These are phyloP conservation scores for Candolleomyces eurysporus DNA, from an alignment of 768 basidiomycete genomes.

Conservation along the genomic window DNA sequence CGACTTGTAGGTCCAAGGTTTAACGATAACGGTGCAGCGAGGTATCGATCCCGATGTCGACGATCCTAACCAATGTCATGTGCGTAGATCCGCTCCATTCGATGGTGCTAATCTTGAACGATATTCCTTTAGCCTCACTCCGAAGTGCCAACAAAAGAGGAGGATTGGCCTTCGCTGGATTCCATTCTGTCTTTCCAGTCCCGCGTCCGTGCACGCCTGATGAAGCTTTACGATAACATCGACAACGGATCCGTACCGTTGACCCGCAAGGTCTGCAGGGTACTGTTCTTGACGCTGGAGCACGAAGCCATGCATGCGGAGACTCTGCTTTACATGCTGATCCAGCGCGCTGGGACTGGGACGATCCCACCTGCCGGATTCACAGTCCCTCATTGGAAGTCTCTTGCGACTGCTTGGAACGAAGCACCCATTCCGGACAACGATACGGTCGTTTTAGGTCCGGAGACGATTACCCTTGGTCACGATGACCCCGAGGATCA, in stretches of 20 bases:
- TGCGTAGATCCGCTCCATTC: slow-evolving; percentile 22
- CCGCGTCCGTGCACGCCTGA: slow-evolving; percentile 73
- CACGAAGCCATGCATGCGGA: slow-evolving; percentile 91
- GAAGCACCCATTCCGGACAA: slow-evolving; percentile 39
- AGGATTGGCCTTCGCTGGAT: slow-evolving; percentile 81
- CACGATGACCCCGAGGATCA: slow-evolving; percentile 80
- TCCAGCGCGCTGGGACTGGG: slow-evolving; percentile 76
- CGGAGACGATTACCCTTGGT: slow-evolving; percentile 62
- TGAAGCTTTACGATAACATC: slow-evolving; percentile 71
- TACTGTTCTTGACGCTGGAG: slow-evolving; percentile 88
- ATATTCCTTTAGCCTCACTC: slow-evolving; percentile 68
- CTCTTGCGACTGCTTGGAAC: slow-evolving; percentile 49
- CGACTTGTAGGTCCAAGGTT: neutral
- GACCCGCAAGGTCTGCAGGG: slow-evolving; percentile 69
- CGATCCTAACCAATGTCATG: slow-evolving; percentile 83
- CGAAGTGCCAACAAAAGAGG: slow-evolving; percentile 72
- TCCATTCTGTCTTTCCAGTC: slow-evolving; percentile 74
- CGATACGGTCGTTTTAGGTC: slow-evolving; percentile 54
- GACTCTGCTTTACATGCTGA: slow-evolving; percentile 93
- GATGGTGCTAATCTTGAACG: neutral
- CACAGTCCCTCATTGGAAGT: slow-evolving; percentile 66
- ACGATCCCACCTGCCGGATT: slow-evolving; percentile 81
- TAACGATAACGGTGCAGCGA: slow-evolving; percentile 44
- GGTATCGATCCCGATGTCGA: slow-evolving; percentile 97
- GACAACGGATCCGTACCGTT: slow-evolving; percentile 47